phyloP scores from a whole-genome alignment of 2,329 filamentous ascomycete species.

The Aureobasidium sp. region DNA sequence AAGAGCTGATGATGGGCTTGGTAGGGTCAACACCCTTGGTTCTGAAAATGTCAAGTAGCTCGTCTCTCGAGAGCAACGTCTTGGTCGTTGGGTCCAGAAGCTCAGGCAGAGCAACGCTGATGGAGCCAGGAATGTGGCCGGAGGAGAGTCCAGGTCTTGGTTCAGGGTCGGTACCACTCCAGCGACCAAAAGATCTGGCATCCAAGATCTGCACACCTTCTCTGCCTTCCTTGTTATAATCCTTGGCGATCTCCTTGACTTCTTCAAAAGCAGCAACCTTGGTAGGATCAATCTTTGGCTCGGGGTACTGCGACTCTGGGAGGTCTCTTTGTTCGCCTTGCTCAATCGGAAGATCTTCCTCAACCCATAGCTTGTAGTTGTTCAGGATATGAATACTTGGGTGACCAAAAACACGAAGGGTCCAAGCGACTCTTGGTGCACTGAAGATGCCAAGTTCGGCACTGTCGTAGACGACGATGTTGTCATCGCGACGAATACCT shows the following conservation, averaged over 20 bases:
- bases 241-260: constrained; percentile 67
- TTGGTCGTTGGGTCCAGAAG: constrained; percentile 80
- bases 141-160: constrained; percentile 76
- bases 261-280: constrained; percentile 78
- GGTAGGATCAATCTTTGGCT: constrained; percentile 41
- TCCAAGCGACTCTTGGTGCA: constrained; percentile 91
- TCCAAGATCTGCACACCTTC: constrained; percentile 85
- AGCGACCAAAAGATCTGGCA: constrained; percentile 72
- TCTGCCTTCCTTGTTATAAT: constrained; percentile 73
- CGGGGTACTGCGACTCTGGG: constrained; percentile 35
- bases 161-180: constrained; percentile 75
- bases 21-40: constrained; percentile 70
- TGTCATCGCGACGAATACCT: constrained; percentile 80
- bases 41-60: constrained; percentile 70
- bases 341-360: constrained; percentile 74
- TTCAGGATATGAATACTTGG: constrained; percentile 82
- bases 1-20: constrained; percentile 79
- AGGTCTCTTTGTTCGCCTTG: constrained; percentile 58
- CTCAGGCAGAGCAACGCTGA: constrained; percentile 71
- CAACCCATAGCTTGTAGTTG: constrained; percentile 93
- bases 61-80: constrained; percentile 63
- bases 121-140: constrained; percentile 85
- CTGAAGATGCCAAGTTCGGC: constrained; percentile 90
- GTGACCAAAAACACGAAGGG: constrained; percentile 83
- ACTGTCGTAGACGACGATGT: constrained; percentile 88